Evolutionary conservation across 2,329 filamentous ascomycete genomes (phyloP), one percentile per base, ranked within the genome.

Genomic region (Colletotrichum higginsianum): DNA sequence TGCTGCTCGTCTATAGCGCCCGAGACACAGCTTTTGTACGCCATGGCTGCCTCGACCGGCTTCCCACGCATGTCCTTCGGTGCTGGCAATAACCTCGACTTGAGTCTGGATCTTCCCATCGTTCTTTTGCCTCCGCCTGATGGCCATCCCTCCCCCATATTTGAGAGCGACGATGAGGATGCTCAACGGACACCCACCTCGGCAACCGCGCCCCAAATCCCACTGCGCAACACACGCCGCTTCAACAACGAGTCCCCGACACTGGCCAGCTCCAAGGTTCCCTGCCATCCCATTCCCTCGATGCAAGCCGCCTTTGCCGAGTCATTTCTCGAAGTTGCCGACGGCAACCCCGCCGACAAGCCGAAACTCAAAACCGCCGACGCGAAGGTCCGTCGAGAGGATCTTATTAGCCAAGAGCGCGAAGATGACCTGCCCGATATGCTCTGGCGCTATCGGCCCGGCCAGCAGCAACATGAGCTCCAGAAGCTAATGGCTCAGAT

Each of bases 401-500:
- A 86, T 78, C 86, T 96, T 38, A 85, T 97, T 53, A 91, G 93
- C 72, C 89, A 90, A 74, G 86, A 87, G 47, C 87, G 91, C 70
- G 91, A 91, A 71, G 92, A 93, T 69, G 89, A 91, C 16, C 89
- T 94, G 15, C 93, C 94, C 79, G 91, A 90, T 63, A 89, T 91
- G 60, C 83, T 89, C 79, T 98, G 95, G 94, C 90, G 92, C 69
- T 91, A 93, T 79, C 90, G 91, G 64, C 88, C 91, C 0, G 91
- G 90, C 53, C 94, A 96, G 79, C 89, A 90, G 77, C 92, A 94
- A 78, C 96, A 98, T 79, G 94, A 97, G 74, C 85, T 98, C 71
- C 92, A 92, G 86, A 98, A 98, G 83, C 89, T 98, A 60, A 89
- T 97, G 79, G 92, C 96, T 18, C 96, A 98, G 82, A 95, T 98